Conservation (phyloP, 306 rosid species). For the Lathyrus aphaca region DNA sequence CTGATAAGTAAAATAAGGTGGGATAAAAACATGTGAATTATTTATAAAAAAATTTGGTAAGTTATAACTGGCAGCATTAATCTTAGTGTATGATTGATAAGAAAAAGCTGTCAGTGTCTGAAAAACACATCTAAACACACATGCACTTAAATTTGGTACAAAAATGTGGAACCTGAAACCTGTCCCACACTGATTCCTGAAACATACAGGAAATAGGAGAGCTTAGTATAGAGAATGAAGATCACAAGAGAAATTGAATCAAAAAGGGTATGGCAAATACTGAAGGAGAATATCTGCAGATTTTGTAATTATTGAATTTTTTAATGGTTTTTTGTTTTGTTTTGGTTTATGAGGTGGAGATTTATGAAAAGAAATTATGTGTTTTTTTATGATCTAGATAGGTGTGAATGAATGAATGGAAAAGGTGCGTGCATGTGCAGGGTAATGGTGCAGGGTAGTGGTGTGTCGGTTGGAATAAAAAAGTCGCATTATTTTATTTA, state of each 20-base stretch:
- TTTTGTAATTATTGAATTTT: conserved; percentile 6
- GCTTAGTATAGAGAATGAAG: not conserved
- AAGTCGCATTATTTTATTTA: conserved; percentile 40
- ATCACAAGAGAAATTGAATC: not conserved
- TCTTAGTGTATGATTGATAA: conserved; percentile 52
- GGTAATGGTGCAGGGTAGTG: conserved; percentile 42
- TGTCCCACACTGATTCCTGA: conserved; percentile 49
- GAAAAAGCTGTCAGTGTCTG: conserved; percentile 70
- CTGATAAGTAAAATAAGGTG: no score
- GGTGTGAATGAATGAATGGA: conserved; percentile 24
- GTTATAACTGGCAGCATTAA: conserved; percentile 48
- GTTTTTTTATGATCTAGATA: conserved; percentile 23
- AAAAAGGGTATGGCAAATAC: not conserved
- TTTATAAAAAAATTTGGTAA: conserved; percentile 14
- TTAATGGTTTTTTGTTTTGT: not conserved
- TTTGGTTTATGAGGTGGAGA: conserved; percentile 18
- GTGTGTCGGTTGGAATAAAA: conserved; percentile 60
- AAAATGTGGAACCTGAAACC: conserved; percentile 34
- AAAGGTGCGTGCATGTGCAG: conserved; percentile 54
- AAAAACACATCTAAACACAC: conserved; percentile 55
- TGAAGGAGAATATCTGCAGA: conserved; percentile 37
- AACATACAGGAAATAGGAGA: not conserved
- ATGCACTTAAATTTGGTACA: conserved; percentile 46
- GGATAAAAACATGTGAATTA: conserved; percentile 21
- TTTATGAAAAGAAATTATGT: not conserved